Evolutionary conservation across 2,329 filamentous ascomycete genomes (phyloP).

Genomic region (Magnaporthiopsis incrustans): DNA sequence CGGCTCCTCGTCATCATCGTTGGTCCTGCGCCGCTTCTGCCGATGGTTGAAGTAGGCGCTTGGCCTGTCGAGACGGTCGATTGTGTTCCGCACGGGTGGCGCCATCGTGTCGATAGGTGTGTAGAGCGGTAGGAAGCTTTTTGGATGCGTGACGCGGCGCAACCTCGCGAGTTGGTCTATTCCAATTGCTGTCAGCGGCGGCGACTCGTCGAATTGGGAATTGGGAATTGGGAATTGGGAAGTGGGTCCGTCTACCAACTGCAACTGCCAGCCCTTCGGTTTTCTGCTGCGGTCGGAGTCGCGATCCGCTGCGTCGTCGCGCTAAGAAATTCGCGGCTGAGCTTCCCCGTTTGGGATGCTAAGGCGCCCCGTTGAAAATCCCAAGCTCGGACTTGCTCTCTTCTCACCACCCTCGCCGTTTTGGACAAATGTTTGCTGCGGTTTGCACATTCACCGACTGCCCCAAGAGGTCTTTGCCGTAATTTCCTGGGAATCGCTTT

Average conservation of each 20-base stretch:
- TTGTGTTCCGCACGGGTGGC: constrained; percentile 51
- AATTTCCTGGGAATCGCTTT: background rate
- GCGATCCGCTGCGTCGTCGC: background rate
- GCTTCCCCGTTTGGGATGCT: background rate
- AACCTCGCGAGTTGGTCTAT: background rate
- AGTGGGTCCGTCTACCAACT: background rate
- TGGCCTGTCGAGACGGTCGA: constrained; percentile 86
- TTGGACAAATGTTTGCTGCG: background rate
- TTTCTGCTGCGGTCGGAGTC: background rate
- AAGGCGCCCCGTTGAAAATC: background rate
- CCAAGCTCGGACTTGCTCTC: background rate
- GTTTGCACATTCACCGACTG: background rate
- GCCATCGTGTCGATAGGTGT: background rate
- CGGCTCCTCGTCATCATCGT: constrained; percentile 37
- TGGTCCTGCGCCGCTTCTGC: constrained; percentile 63
- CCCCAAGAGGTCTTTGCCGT: background rate
- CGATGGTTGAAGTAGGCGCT: constrained; percentile 79
- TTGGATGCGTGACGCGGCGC: no score
- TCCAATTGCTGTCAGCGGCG: background rate
- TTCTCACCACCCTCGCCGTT: background rate
- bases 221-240: no score
- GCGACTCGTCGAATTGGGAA: background rate
- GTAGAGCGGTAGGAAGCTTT: background rate
- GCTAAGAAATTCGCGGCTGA: background rate
- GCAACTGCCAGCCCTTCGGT: no score